Evolutionary conservation across 176 grass and related monocot species (phyloP).

Genomic region (Tillandsia leiboldiana): DNA sequence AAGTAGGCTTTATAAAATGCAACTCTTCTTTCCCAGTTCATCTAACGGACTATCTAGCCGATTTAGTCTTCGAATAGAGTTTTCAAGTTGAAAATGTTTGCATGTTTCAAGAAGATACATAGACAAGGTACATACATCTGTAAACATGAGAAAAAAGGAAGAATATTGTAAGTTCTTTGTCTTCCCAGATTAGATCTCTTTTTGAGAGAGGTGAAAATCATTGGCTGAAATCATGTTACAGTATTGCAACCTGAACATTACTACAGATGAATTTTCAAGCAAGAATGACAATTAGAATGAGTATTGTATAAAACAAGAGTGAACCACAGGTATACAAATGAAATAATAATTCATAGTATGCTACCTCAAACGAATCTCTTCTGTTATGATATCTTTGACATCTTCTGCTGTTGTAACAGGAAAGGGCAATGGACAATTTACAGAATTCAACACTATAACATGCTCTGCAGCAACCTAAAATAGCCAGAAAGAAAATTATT

Average conservation of each 20-base stretch:
- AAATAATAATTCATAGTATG: background rate
- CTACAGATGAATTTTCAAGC: background rate
- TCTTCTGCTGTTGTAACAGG: constrained; percentile 62
- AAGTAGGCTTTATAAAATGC: background rate
- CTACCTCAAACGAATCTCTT: constrained; percentile 98
- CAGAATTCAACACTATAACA: constrained; percentile 72
- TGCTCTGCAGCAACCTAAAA: constrained; percentile 55
- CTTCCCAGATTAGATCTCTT: too few species aligned
- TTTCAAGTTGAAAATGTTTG: background rate
- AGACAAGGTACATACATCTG: background rate
- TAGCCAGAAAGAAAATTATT: background rate
- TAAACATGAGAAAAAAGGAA: constrained; percentile 5
- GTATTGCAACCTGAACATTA: background rate
- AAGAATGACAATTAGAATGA: background rate
- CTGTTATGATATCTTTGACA: constrained; percentile 72
- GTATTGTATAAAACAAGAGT: background rate
- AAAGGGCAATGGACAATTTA: constrained; percentile 82
- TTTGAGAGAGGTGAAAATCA: background rate
- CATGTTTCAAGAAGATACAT: background rate
- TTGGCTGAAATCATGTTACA: constrained; percentile 3
- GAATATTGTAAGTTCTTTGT: background rate
- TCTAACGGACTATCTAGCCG: background rate
- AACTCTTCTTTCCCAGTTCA: background rate
- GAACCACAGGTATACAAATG: constrained; percentile 6
- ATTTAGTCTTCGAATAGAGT: background rate